Evolutionary conservation across 2,329 filamentous ascomycete species (phyloP).

Genomic region (Alternaria triticina): DNA sequence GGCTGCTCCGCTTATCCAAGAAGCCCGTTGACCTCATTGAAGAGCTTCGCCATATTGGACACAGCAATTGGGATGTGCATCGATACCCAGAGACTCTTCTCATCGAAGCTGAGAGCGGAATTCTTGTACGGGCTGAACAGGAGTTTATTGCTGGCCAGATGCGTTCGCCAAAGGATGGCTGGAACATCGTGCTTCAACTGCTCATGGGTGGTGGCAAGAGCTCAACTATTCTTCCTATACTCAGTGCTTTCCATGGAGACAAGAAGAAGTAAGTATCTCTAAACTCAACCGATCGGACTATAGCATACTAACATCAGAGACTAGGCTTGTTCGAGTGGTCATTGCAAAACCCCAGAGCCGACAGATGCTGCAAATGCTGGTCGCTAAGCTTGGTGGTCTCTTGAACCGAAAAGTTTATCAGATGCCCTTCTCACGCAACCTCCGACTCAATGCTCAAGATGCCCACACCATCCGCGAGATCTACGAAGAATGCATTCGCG

Average conservation of each 20-base stretch:
- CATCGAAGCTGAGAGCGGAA: conserved; percentile 67
- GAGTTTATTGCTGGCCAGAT: conserved; percentile 64
- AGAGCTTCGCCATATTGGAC: conserved; percentile 58
- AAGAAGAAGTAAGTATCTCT: conserved; percentile 34
- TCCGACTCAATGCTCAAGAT: conserved; percentile 44
- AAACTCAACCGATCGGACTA: background rate
- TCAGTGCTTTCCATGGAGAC: conserved; percentile 56
- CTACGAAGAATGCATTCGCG: conserved; percentile 55
- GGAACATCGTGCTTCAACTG: conserved; percentile 42
- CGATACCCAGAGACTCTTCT: conserved; percentile 66
- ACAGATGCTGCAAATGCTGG: conserved; percentile 66
- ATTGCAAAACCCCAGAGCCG: conserved; percentile 66
- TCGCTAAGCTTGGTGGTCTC: conserved; percentile 62
- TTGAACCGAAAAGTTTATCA: conserved; percentile 61
- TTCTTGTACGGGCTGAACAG: conserved; percentile 68
- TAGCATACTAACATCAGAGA: background rate
- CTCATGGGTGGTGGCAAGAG: conserved; percentile 47
- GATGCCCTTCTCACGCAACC: conserved; percentile 64
- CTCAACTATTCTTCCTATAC: conserved; percentile 39
- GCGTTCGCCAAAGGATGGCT: conserved; percentile 42
- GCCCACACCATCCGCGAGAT: conserved; percentile 49
- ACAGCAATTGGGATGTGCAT: conserved; percentile 61
- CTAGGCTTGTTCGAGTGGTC: conserved; percentile 63
- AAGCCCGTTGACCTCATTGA: conserved; percentile 30
- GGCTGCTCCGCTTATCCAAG: conserved; percentile 19